Conservation (phyloP, 2,329 filamentous ascomycete species). For the Emergomyces pasteurianus region DNA sequence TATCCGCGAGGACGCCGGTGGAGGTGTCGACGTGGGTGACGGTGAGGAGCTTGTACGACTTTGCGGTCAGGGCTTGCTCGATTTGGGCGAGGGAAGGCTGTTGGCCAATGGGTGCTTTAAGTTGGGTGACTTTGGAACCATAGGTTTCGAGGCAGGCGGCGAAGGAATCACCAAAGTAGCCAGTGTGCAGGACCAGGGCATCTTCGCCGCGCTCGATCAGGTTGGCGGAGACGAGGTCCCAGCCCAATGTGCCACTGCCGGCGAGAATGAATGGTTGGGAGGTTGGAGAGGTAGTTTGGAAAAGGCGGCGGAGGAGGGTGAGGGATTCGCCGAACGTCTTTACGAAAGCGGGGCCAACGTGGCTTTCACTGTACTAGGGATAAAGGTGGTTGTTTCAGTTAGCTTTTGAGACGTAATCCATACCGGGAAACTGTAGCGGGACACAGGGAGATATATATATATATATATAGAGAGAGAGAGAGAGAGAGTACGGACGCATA, state of each 20-base stretch:
- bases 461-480: not conserved
- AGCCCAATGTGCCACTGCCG: constrained; percentile 89
- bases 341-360: constrained; percentile 82
- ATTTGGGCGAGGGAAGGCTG: constrained; percentile 78
- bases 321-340: constrained; percentile 83
- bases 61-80: constrained; percentile 76
- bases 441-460: too few relatives aligned
- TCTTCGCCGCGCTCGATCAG: constrained; percentile 80
- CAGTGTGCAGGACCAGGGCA: constrained; percentile 84
- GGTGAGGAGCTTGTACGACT: constrained; percentile 87
- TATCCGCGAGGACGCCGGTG: constrained; percentile 85
- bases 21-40: constrained; percentile 97
- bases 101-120: constrained; percentile 80
- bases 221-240: constrained; percentile 94
- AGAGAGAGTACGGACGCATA: constrained; percentile 41
- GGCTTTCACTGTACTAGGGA: constrained; percentile 61
- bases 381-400: not conserved
- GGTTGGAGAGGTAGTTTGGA: constrained; percentile 71
- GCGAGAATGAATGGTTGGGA: constrained; percentile 89
- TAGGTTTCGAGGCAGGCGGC: constrained; percentile 86
- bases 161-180: constrained; percentile 95
- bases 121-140: constrained; percentile 76
- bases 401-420: not conserved
- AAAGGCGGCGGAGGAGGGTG: constrained; percentile 77
- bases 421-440: not conserved